Conservation (phyloP, 2,329 filamentous ascomycete genomes). For the Penicillium sp. region DNA sequence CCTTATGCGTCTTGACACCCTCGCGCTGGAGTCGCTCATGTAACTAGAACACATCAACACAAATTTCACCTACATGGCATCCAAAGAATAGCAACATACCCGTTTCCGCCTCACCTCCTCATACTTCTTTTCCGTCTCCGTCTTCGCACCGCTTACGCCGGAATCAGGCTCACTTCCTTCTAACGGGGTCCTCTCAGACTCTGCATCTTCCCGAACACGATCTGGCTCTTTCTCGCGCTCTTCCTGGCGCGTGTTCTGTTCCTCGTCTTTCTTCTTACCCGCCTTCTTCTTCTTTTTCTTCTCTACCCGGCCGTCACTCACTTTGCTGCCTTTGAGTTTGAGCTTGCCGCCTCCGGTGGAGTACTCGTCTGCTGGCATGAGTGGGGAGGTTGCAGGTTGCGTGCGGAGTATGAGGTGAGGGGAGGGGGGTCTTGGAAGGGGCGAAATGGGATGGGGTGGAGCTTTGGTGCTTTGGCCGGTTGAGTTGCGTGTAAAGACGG, state of each 20-base stretch:
- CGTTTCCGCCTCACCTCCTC: constrained; percentile 76
- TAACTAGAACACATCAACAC: neutral
- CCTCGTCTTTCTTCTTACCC: constrained; percentile 33
- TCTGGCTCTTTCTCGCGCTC: constrained; percentile 12
- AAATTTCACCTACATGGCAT: neutral
- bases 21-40: neutral
- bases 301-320: constrained; percentile 46
- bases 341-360: constrained; percentile 62
- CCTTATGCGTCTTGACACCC: no score
- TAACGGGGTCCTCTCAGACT: constrained; percentile 10
- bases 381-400: constrained; percentile 3
- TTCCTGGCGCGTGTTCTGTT: constrained; percentile 1
- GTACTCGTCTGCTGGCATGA: constrained; percentile 58
- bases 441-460: neutral
- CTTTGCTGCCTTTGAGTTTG: constrained; percentile 73
- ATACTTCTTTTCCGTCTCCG: constrained; percentile 72
- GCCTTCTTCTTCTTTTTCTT: constrained; percentile 48
- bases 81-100: constrained; percentile 53
- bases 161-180: constrained; percentile 10
- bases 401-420: constrained; percentile 20
- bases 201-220: constrained; percentile 2
- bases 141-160: constrained; percentile 52
- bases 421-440: neutral
- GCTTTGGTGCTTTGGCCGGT: no score
- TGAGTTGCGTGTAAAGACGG: no score